Percentiles rank a stretch among this genome's conserved stretches.
Evolutionary conservation across 306 rosid species (phyloP).

Genomic region (Lathyrus tuberosus): DNA sequence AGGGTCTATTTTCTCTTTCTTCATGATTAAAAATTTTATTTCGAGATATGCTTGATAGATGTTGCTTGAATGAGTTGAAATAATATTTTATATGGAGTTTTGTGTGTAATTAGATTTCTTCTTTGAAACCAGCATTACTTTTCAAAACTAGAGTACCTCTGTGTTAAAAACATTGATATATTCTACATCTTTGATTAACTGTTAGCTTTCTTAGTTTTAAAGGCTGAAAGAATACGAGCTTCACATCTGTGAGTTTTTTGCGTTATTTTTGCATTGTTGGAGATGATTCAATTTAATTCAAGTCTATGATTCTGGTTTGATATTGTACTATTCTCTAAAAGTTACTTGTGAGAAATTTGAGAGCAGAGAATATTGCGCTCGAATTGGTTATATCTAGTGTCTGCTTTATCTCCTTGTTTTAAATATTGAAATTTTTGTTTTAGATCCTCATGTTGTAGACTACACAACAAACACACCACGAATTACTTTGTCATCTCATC

Average conservation of each 20-base stretch:
- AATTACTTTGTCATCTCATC: constrained; percentile 30
- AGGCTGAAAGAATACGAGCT: constrained; percentile 21
- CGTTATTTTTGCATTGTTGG: constrained; percentile 11
- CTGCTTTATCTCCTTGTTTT: constrained; percentile 25
- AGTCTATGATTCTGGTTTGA: constrained; percentile 24
- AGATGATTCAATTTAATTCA: constrained; percentile 25
- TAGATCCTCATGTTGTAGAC: constrained; percentile 17
- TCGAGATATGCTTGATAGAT: constrained; percentile 29
- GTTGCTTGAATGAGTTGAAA: constrained; percentile 18
- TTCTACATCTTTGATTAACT: constrained; percentile 19
- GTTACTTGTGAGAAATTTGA: constrained; percentile 16
- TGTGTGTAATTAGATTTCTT: constrained; percentile 10
- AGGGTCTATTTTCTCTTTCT: constrained; percentile 18
- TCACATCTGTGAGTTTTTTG: constrained; percentile 11
- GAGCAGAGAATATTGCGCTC: constrained; percentile 2
- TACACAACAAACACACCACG: neutral
- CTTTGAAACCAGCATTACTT: constrained; percentile 19
- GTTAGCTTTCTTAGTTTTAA: constrained; percentile 24
- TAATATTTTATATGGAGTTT: constrained; percentile 7
- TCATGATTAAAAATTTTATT: constrained; percentile 23
- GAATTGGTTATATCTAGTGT: constrained; percentile 20
- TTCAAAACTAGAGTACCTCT: constrained; percentile 6
- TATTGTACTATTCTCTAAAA: constrained; percentile 31
- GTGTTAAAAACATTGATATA: neutral
- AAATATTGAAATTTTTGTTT: constrained; percentile 19